Evolutionary conservation across 1,139 yeast genomes (phyloP).

Genomic region (Debaryomycetaceae sp.): DNA sequence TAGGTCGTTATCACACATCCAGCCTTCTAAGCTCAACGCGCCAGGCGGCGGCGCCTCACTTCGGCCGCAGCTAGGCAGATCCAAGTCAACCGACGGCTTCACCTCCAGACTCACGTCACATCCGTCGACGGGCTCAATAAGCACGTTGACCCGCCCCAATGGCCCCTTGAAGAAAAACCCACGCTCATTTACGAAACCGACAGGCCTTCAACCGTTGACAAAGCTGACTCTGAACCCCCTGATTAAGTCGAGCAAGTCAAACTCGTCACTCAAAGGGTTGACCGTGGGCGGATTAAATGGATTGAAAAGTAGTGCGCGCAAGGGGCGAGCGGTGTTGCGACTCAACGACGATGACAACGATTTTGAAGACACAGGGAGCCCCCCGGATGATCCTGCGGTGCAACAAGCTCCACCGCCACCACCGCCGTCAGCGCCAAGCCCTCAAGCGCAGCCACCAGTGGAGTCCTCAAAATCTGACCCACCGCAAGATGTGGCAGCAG

Average conservation of each 20-base stretch:
- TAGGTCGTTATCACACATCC: conserved; percentile 6
- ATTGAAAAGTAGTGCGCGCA: conserved; percentile 34
- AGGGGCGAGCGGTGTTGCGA: conserved; percentile 38
- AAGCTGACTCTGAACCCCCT: conserved; percentile 32
- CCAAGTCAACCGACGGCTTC: conserved; percentile 43
- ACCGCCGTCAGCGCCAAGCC: not conserved
- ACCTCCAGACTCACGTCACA: conserved; percentile 16
- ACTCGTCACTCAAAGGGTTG: conserved; percentile 33
- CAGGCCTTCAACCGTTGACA: conserved; percentile 38
- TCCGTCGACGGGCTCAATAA: conserved; percentile 3
- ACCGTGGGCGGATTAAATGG: conserved; percentile 19
- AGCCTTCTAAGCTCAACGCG: conserved; percentile 4
- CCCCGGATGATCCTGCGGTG: conserved; percentile 3
- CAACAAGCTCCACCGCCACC: not conserved
- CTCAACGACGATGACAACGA: conserved; percentile 30
- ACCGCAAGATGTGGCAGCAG: too few relatives aligned
- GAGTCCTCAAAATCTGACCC: too few relatives aligned
- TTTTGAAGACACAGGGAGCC: conserved; percentile 21
- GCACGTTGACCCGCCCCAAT: conserved; percentile 11
- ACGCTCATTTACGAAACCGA: conserved; percentile 34
- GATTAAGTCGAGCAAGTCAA: conserved; percentile 28
- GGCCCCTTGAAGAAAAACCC: conserved; percentile 32
- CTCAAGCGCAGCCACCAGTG: not conserved
- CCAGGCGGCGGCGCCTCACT: conserved; percentile 11
- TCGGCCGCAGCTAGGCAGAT: conserved; percentile 35